These are phyloP conservation scores for Rosa multiflora DNA, from an alignment of 306 rosid species.

Conservation along the genomic window DNA sequence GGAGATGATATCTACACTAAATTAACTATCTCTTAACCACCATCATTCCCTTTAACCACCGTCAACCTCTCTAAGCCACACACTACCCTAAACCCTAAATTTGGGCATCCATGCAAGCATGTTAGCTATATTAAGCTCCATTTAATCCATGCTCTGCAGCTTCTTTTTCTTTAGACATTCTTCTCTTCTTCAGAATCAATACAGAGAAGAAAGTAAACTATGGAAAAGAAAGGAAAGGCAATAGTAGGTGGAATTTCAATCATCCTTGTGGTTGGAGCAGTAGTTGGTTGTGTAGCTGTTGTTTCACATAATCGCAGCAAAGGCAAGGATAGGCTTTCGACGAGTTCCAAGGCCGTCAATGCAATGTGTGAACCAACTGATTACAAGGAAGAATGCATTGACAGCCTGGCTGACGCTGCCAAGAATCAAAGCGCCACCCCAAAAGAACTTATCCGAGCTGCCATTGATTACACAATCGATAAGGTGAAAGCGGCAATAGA, in stretches of 20 bases:
- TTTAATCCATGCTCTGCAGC: neutral
- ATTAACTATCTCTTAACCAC: constrained; percentile 1
- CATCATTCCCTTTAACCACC: neutral
- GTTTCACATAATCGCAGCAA: neutral
- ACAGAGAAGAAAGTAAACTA: neutral
- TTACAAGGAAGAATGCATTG: constrained; percentile 32
- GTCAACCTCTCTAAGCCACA: constrained; percentile 3
- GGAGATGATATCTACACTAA: constrained; percentile 7
- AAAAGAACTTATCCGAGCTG: constrained; percentile 25
- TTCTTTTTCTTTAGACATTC: constrained; percentile 4
- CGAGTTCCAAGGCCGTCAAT: constrained; percentile 20
- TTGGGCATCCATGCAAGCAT: constrained; percentile 6
- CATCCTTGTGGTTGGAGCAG: constrained; percentile 26
- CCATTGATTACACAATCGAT: constrained; percentile 25
- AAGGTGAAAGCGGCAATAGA: constrained; percentile 17
- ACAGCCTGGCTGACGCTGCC: constrained; percentile 18
- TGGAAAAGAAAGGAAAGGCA: constrained; percentile 13
- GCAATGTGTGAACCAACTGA: constrained; percentile 29
- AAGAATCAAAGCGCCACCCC: constrained; percentile 17
- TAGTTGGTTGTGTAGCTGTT: constrained; percentile 15
- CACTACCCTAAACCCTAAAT: constrained; percentile 8
- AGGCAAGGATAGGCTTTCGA: neutral
- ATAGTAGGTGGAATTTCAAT: constrained; percentile 17
- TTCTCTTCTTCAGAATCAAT: neutral
- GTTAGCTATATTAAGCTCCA: neutral